phyloP scores from a whole-genome alignment of 192 early-diverging fungal species.

The Powellomyces hirtus region DNA sequence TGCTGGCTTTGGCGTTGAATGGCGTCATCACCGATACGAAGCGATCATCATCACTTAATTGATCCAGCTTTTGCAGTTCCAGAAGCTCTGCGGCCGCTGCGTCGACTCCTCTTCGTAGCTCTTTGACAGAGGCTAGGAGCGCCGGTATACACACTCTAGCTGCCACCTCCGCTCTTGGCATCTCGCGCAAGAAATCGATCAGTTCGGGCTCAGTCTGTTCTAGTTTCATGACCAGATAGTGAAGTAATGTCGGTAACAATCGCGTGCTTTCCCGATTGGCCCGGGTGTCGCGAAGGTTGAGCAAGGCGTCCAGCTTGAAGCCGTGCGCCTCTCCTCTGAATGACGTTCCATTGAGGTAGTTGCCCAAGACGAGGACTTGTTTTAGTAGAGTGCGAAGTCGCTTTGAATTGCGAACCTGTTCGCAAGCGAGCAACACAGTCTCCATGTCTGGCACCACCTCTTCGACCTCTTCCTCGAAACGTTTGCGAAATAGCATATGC shows the following conservation, averaged over 20 bases:
- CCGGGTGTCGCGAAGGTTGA: conserved; percentile 44
- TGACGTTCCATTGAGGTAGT: conserved; percentile 48
- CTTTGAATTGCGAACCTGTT: conserved; percentile 31
- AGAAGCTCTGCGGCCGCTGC: conserved; percentile 30
- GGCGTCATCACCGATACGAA: conserved; percentile 31
- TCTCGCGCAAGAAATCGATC: conserved; percentile 39
- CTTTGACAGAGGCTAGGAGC: conserved; percentile 25
- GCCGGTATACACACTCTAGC: conserved; percentile 33
- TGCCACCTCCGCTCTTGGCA: conserved; percentile 43
- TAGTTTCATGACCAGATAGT: conserved; percentile 45
- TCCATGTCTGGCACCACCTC: conserved; percentile 45
- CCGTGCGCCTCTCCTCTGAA: conserved; percentile 53
- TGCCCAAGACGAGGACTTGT: conserved; percentile 45
- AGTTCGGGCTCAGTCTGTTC: conserved; percentile 34
- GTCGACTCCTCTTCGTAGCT: conserved; percentile 29
- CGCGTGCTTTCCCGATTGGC: conserved; percentile 17
- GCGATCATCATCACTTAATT: conserved; percentile 1
- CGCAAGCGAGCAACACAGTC: conserved; percentile 33
- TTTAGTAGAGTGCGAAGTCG: conserved; percentile 33
- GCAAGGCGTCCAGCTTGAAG: conserved; percentile 42
- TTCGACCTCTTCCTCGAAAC: conserved; percentile 44
- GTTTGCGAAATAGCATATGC: conserved; percentile 39
- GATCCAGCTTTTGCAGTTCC: conserved; percentile 4
- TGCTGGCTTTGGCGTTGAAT: conserved; percentile 28
- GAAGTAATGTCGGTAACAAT: conserved; percentile 44